Base-by-base conservation (phyloP, 1,284 basidiomycete species). In the Cryptococcus sp. region DNA sequence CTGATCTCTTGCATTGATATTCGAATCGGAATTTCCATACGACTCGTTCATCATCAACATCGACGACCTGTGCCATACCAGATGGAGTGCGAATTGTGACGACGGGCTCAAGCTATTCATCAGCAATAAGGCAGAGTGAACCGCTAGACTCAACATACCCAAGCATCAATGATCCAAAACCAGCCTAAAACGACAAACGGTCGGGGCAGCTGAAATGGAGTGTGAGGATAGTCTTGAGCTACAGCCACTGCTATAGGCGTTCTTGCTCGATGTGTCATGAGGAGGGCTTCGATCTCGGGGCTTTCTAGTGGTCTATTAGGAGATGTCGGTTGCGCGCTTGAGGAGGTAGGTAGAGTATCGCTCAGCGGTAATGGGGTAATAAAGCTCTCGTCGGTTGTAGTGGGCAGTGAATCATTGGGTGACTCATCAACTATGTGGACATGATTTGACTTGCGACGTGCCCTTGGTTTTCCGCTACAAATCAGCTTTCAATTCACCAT, bases 151-250 rank as follows among this genome's bases (percentile, higher is more conserved):
- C 34, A 32, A 54, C 60, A 40, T 39, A 66, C 67, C 73, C 73
- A 75, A 31, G 72, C 68, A 47, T 71, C 72, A 0, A 60, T 54
- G 22, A 74, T 51, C 70, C 69, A 75, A 57, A 72, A 74, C 68
- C 68, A 75, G n/a, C 73, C 73, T 3, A 75, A 59, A 1, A 69
- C 63, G 31, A 71, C 51, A 19, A 67, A 61, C 1, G 65, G 55
- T n/a, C 63, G 48, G 3, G 66, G 64, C 4, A 73, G 62, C 24
- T 61, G 57, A 55, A 70, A 74, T 14, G 71, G 71, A 3, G 63
- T 57, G 9, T 55, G 49, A 4, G 50, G 19, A 42, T 66, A 73
- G 46, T 73, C 70, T 23, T 70, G 60, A 0, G 63, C 54, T 0
- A 73, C 63, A 2, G 63, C 66, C 1, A 75, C 16, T 11, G 63